Evolutionary conservation across 1,284 basidiomycete species (phyloP).

Genomic region (Ganoderma multipileum): DNA sequence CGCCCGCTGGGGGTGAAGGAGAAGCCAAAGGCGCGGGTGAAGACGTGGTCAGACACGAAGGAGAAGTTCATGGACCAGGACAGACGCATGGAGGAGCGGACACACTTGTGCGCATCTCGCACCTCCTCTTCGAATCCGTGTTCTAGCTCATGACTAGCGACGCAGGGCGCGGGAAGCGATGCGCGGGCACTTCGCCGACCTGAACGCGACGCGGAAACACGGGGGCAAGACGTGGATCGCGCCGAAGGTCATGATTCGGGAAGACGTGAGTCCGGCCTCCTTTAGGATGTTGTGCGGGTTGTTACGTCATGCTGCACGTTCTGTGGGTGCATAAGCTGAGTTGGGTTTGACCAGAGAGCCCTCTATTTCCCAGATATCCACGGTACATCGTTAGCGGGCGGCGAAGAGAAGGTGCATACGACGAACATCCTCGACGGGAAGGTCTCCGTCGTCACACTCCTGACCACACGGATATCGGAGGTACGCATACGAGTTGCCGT

Average conservation of each 20-base stretch:
- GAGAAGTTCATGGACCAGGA: slow-evolving; percentile 80
- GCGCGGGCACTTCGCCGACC: slow-evolving; percentile 92
- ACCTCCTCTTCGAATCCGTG: too few relatives aligned
- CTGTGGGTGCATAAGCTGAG: slow-evolving; percentile 8
- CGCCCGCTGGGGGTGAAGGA: slow-evolving; percentile 79
- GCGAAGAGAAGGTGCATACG: slow-evolving; percentile 69
- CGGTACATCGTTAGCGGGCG: slow-evolving; percentile 70
- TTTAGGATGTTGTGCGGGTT: not conserved
- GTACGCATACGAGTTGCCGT: slow-evolving; percentile 48
- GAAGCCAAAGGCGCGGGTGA: slow-evolving; percentile 60
- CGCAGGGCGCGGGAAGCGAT: slow-evolving; percentile 84
- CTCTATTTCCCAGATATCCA: slow-evolving; percentile 91
- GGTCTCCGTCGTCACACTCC: slow-evolving; percentile 81
- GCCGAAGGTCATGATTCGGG: slow-evolving; percentile 86
- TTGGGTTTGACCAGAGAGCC: slow-evolving; percentile 65
- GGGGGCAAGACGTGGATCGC: slow-evolving; percentile 98
- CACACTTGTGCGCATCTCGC: slow-evolving; percentile 66
- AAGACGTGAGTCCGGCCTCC: slow-evolving; percentile 80
- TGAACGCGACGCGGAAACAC: slow-evolving; percentile 81
- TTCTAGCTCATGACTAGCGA: not conserved
- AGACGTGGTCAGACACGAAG: slow-evolving; percentile 71
- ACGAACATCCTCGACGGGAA: slow-evolving; percentile 80
- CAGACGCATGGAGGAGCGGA: slow-evolving; percentile 72
- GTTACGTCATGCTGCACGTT: not conserved
- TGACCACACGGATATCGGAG: slow-evolving; percentile 88